Evolutionary conservation across 257 asterid species (phyloP), one percentile per base, ranked within the genome.

Genomic region (Eustoma russellianum): DNA sequence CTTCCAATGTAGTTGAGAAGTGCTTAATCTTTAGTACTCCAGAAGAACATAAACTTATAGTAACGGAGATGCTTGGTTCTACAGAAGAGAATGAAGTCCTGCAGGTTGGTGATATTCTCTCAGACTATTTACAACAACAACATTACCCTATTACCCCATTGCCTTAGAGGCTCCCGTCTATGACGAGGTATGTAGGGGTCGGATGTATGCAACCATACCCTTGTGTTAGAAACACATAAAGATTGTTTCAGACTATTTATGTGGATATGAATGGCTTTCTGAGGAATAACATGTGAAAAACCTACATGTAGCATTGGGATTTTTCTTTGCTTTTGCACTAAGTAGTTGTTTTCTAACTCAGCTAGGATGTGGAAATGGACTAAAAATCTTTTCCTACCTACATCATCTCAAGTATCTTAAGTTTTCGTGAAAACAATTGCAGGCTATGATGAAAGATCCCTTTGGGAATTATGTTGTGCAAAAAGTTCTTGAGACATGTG

Each of bases 391-490:
- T n/a, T n/a, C n/a, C n/a, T n/a, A n/a, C n/a, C n/a, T n/a, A n/a
- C n/a, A n/a, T n/a, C n/a, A n/a, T n/a, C n/a, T n/a, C n/a, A n/a
- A n/a, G n/a, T n/a, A n/a, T n/a, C n/a, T n/a, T n/a, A n/a, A n/a
- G n/a, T n/a, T 5, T n/a, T 13, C 11, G 3, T 9, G 18, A 13
- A 19, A 48, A 48, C 35, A 17, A 19, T 38, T 60, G 56, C 80
- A 88, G 97, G 94, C 79, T 48, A 88, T 85, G 97, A 88, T 88
- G 97, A 88, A 88, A 74, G 95, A 88, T 60, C 97, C 86, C 18
- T 85, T 85, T 28, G 95, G 91, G 16, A 88, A 88, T 78, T 88
- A 85, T 53, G 95, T 88, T 1, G 97, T 83, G 40, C 95, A 86
- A 66, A 90, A 83, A 68, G 88, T 89, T n/a, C 84, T 89, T 1